Base-by-base conservation (phyloP, 1,284 basidiomycete species). In the Lignosus rhinocerotis region DNA sequence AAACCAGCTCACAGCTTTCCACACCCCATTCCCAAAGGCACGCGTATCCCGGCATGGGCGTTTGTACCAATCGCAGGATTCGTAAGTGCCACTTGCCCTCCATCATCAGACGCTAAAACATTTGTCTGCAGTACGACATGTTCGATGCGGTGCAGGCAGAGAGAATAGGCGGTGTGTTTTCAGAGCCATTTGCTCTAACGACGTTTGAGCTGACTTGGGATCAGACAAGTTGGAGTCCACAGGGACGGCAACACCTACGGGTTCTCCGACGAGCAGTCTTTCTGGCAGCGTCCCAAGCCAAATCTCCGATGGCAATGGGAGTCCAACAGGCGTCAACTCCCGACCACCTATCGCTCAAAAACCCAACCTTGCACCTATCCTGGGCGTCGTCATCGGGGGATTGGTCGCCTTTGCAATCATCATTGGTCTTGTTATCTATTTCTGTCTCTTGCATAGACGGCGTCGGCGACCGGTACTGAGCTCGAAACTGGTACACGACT, bases 1-100 rank as follows among this genome's bases (percentile, higher is more conserved):
- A 1, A 39, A 39, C 10, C 11, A 9, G 3, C n/a, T 9, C 5
- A 12, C n/a, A 63, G 61, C 44, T 63, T 50, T 21, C 58, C 57
- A 9, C 58, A 46, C 16, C 31, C 41, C 11, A 56, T 64, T 16
- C 59, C 56, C 6, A 16, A 21, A 9, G 62, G 59, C 3, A 61
- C 59, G 12, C 59, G 59, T n/a, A 56, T 61, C 41, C 59, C 62
- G 7, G 51, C 48, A 3, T 64, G 62, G 59, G 62, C 62, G 0
- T 64, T 61, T 41, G 42, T 55, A 0, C 39, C 49, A 10, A 48
- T 61, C 12, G 43, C 43, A 6, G 42, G 47, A 14, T 57, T 53
- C 32, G 47, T 48, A n/a, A 51, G 55, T 51, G 11, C 6, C 1
- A 3, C 9, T 6, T 10, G 41, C 3, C 21, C 6, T 16, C 10